Conservation (phyloP, 1,139 yeast species). For the Pichia sp. region DNA sequence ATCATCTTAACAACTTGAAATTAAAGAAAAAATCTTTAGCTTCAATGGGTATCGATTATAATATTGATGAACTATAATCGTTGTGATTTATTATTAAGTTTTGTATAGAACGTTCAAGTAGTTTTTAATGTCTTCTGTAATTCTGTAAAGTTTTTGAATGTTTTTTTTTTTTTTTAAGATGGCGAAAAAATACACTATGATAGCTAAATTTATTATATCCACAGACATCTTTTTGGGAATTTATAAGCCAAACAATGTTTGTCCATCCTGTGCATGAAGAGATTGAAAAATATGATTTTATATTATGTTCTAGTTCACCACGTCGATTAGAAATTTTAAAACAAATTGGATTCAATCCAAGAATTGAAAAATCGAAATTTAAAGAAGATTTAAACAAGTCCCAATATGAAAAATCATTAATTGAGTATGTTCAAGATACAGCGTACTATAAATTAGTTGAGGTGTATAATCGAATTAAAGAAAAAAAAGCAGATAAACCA, state of each 20-base stretch:
- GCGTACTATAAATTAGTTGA: constrained; percentile 58
- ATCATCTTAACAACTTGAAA: constrained; percentile 35
- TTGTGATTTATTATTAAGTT: not conserved
- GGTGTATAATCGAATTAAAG: constrained; percentile 39
- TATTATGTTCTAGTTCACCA: constrained; percentile 83
- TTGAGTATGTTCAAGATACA: constrained; percentile 65
- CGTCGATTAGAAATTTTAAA: constrained; percentile 64
- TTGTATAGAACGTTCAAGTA: constrained; percentile 4
- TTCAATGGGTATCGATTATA: constrained; percentile 49
- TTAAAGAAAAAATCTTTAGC: constrained; percentile 46
- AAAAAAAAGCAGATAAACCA: not conserved
- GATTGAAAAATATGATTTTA: constrained; percentile 32
- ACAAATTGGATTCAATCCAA: constrained; percentile 54
- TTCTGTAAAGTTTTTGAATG: too few species aligned
- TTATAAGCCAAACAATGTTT: constrained; percentile 14
- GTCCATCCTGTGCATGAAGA: constrained; percentile 32
- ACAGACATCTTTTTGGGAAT: too few species aligned
- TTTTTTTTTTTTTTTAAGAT: too few species aligned
- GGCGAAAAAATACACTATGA: too few species aligned
- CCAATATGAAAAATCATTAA: constrained; percentile 32
- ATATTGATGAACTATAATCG: constrained; percentile 27
- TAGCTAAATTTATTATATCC: too few species aligned
- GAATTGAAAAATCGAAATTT: constrained; percentile 53
- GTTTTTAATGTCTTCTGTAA: too few species aligned
- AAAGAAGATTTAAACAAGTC: constrained; percentile 67